Base-by-base conservation (phyloP, 352 stramenopile species). In the Halophytophthora batemanensis region DNA sequence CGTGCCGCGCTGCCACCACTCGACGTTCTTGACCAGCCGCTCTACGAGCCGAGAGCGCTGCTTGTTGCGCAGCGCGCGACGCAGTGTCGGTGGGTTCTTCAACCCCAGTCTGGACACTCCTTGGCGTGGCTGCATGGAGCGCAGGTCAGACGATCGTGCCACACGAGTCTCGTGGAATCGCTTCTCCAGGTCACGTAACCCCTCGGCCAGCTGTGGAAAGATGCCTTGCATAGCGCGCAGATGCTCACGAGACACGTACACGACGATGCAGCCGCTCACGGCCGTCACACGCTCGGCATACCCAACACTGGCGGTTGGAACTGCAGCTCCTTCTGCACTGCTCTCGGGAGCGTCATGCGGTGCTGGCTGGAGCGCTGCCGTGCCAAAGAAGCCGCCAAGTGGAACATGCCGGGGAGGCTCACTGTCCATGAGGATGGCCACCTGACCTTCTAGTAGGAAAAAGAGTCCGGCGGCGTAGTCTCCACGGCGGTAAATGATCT, bases 401-500 rank as follows among this genome's bases (percentile, higher is more conserved):
- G 71, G 71, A 2, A 77, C 58, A 14, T 46, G 53, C 15, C 71
- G 53, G 15, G 72, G 50, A 6, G 53, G 37, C 38, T 60, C 56
- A 4, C 49, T 61, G n/a, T 73, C 59, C 0, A 66, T 14, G 33
- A 61, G 39, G 17, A 65, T 46, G 0, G 55, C 66, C 2, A 84
- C 68, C 10, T 75, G 49, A 2, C 71, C 74, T 50, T 84, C 74
- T 6, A 84, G 47, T 13, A 84, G 50, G 44, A 84, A 84, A 33
- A 78, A 84, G 0, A 84, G 25, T 2, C 74, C 74, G 15, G 56
- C 44, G 0, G 71, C 67, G 42, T 84, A 79, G 42, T 83, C 73
- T 1, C 73, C 73, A 0, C 62, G 51, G 1, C 70, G 67, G 28
- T 86, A 86, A 45, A 86, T 81, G 17, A 84, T 71, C 45, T 86